Percentiles rank a stretch among this genome's conserved stretches.
These are phyloP conservation scores for Dispira parvispora DNA, from an alignment of 192 early-diverging fungal genomes.

Conservation along the genomic window DNA sequence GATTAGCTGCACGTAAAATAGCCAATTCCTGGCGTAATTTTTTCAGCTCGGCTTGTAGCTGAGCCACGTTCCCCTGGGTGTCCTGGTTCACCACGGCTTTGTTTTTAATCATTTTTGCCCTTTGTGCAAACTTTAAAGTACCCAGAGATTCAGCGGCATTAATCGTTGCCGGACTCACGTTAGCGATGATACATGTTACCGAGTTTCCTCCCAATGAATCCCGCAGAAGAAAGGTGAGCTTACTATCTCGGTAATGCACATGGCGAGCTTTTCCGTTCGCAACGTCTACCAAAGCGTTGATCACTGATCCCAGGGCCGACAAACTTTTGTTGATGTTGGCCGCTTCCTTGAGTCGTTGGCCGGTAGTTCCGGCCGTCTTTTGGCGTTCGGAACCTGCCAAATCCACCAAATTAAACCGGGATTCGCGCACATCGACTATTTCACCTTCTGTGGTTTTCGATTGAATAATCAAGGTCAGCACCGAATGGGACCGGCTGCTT, in stretches of 20 bases:
- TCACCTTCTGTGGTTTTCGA: conserved; percentile 33
- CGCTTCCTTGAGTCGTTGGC: conserved; percentile 55
- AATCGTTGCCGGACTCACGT: conserved; percentile 32
- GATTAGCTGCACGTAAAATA: conserved; percentile 11
- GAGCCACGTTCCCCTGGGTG: conserved; percentile 42
- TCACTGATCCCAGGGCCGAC: conserved; percentile 62
- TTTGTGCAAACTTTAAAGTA: conserved; percentile 47
- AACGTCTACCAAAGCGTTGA: conserved; percentile 60
- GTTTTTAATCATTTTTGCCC: conserved; percentile 55
- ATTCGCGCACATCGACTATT: conserved; percentile 39
- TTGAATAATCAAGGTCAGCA: conserved; percentile 60
- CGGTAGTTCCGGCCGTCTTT: conserved; percentile 41
- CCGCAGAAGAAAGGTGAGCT: conserved; percentile 46
- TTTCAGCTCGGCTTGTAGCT: conserved; percentile 41
- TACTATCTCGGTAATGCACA: conserved; percentile 50
- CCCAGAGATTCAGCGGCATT: conserved; percentile 41
- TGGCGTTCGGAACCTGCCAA: conserved; percentile 62
- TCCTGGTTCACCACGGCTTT: conserved; percentile 54
- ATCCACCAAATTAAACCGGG: conserved; percentile 64
- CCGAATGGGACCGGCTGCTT: conserved; percentile 65
- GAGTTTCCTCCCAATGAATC: conserved; percentile 57
- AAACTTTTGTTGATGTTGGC: conserved; percentile 71
- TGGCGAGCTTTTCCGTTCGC: conserved; percentile 37
- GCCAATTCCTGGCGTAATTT: conserved; percentile 30
- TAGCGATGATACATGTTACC: conserved; percentile 47